phyloP scores from a whole-genome alignment of 2,329 filamentous ascomycete genomes.

The Tympanopsis confertula region DNA sequence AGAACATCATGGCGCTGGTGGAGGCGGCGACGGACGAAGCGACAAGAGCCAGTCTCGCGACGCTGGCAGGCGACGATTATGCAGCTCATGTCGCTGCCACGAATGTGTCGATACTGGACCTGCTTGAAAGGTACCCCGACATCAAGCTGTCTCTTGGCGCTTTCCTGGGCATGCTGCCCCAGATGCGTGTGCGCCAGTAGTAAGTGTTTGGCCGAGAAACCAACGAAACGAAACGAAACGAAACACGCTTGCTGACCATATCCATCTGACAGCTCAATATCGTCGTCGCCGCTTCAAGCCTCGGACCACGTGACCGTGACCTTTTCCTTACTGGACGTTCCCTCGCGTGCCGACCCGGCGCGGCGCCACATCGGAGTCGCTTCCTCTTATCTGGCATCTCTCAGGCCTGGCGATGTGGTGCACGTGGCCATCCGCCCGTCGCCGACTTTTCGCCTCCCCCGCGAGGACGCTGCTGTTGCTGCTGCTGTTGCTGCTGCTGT shows the following conservation, averaged over 20 bases:
- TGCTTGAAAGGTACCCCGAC: conserved; percentile 52
- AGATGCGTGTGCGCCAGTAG: conserved; percentile 70
- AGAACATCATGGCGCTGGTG: conserved; percentile 29
- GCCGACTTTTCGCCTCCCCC: conserved; percentile 23
- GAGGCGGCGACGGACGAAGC: conserved; percentile 35
- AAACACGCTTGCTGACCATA: conserved; percentile 4
- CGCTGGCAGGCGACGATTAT: conserved; percentile 34
- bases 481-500: too few species aligned
- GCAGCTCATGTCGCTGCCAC: conserved; percentile 37
- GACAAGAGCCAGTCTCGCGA: conserved; percentile 33
- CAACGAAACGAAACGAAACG: too few species aligned
- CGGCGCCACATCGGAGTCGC: conserved; percentile 40
- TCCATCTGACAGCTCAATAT: conserved; percentile 43
- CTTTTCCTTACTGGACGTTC: conserved; percentile 51
- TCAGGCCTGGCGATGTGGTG: conserved; percentile 24
- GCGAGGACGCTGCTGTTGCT: too few species aligned
- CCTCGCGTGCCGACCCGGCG: conserved; percentile 34
- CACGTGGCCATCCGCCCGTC: conserved; percentile 20
- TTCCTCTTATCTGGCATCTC: background rate
- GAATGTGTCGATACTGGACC: conserved; percentile 52
- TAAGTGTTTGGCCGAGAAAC: conserved; percentile 44
- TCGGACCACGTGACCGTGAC: conserved; percentile 49
- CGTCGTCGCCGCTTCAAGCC: conserved; percentile 56
- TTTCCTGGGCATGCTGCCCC: conserved; percentile 63
- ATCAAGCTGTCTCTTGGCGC: conserved; percentile 50